These are phyloP conservation scores for Amphibolis antarctica DNA, from an alignment of 106 monocot species.

Conservation along the genomic window DNA sequence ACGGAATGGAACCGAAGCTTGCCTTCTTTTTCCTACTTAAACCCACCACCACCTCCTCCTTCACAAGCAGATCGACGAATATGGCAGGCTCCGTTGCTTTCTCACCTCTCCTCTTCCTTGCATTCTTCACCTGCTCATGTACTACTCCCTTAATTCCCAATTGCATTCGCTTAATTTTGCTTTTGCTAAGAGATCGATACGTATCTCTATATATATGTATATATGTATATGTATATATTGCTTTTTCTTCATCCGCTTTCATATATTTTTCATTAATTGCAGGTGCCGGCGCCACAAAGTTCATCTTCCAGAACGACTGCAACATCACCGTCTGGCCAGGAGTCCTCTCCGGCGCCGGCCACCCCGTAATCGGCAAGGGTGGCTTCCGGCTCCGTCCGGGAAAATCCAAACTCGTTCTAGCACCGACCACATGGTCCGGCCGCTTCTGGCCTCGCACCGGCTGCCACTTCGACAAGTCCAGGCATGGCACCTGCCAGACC, in stretches of 20 bases:
- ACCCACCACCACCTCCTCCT: too few species aligned
- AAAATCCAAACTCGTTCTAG: constrained; percentile 8
- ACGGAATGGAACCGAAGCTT: too few species aligned
- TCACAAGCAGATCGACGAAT: too few species aligned
- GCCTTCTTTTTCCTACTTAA: too few species aligned
- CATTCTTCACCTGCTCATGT: too few species aligned
- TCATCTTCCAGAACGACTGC: constrained; percentile 31
- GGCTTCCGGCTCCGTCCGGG: constrained; percentile 41
- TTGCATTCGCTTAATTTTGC: too few species aligned
- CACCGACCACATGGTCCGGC: constrained; percentile 57
- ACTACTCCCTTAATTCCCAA: too few species aligned
- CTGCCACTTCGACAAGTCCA: constrained; percentile 34
- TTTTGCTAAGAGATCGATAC: too few species aligned
- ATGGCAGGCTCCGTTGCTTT: too few species aligned
- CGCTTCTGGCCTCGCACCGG: constrained; percentile 68
- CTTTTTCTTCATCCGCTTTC: neutral
- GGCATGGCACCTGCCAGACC: constrained; percentile 40
- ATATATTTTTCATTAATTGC: neutral
- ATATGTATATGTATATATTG: too few species aligned
- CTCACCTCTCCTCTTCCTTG: too few species aligned
- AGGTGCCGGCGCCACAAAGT: constrained; percentile 2
- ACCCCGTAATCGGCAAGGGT: constrained; percentile 18
- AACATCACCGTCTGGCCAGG: constrained; percentile 40
- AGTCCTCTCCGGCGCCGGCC: constrained; percentile 32
- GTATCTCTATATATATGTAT: too few species aligned